Evolutionary conservation across 192 early-diverging fungal species (phyloP).

Genomic region (Entophlyctis luteolus): DNA sequence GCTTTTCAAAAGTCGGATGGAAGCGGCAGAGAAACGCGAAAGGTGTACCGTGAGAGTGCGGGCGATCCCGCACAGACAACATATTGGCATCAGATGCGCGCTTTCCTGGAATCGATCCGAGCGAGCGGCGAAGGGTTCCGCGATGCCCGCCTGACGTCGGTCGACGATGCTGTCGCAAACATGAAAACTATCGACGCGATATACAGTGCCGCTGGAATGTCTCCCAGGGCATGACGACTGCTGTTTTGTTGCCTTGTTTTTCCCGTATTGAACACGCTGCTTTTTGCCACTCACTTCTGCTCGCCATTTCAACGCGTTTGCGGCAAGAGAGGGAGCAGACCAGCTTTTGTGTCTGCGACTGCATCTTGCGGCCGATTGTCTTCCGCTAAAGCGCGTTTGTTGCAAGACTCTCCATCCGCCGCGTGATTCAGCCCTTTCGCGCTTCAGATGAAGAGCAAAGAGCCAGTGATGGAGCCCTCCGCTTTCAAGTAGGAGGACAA

Average conservation of each 20-base stretch:
- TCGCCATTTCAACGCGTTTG: no score
- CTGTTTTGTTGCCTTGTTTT: background rate
- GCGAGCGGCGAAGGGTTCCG: background rate
- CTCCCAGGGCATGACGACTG: background rate
- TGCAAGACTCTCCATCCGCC: no score
- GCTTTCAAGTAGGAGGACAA: no score
- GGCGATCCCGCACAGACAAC: background rate
- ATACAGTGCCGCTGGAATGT: background rate
- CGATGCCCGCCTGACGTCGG: background rate
- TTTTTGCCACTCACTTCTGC: no score
- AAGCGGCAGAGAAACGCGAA: background rate
- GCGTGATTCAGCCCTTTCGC: no score
- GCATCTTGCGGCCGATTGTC: no score
- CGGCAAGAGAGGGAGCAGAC: no score
- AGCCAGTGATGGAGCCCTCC: no score
- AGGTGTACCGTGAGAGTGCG: background rate
- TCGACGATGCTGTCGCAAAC: background rate
- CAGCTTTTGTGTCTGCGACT: no score
- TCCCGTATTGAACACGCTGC: no score
- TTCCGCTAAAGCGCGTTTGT: no score
- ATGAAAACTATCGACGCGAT: conserved; percentile 2
- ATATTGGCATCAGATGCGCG: conserved; percentile 12
- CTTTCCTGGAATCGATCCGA: background rate
- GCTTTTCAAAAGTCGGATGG: background rate
- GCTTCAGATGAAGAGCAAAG: no score